A percentile compares a stretch with the other conserved stretches of the same genome.
These are phyloP conservation scores for Digitaria exilis DNA, from an alignment of 202 grass and related monocot species.

Conservation along the genomic window DNA sequence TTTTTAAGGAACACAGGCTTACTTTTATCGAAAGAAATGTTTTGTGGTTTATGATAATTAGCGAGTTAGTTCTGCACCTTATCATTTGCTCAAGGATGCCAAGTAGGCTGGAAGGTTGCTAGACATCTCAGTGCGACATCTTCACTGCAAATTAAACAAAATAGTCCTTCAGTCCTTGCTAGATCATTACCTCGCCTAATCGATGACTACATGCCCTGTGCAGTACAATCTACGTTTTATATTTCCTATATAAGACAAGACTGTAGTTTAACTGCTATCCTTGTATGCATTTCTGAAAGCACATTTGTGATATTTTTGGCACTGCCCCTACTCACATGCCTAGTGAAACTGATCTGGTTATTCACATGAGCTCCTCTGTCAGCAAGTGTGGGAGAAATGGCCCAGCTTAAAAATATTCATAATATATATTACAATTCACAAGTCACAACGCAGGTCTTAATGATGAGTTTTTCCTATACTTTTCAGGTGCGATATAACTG, in stretches of 20 bases:
- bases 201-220: neutral
- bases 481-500: slow-evolving; percentile 76
- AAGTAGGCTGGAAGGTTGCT: slow-evolving; percentile 13
- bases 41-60: slow-evolving; percentile 1
- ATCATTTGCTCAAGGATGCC: neutral
- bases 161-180: slow-evolving; percentile 16
- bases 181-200: slow-evolving; percentile 15
- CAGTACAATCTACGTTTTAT: neutral
- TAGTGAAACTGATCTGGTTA: neutral
- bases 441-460: neutral
- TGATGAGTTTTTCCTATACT: neutral
- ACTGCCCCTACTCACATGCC: neutral
- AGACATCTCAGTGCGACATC: neutral
- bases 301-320: slow-evolving; percentile 10
- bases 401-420: neutral
- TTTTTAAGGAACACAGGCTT: slow-evolving; percentile 15
- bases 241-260: neutral
- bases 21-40: neutral
- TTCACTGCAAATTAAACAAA: slow-evolving; percentile 2
- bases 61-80: neutral
- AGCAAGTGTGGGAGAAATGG: neutral
- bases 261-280: neutral
- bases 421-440: neutral
- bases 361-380: slow-evolving; percentile 5
- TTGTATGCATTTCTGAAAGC: neutral